A percentile compares a stretch with the other conserved stretches of the same genome.
Evolutionary conservation across 768 basidiomycete genomes (phyloP).

Genomic region (Mrakia frigida): DNA sequence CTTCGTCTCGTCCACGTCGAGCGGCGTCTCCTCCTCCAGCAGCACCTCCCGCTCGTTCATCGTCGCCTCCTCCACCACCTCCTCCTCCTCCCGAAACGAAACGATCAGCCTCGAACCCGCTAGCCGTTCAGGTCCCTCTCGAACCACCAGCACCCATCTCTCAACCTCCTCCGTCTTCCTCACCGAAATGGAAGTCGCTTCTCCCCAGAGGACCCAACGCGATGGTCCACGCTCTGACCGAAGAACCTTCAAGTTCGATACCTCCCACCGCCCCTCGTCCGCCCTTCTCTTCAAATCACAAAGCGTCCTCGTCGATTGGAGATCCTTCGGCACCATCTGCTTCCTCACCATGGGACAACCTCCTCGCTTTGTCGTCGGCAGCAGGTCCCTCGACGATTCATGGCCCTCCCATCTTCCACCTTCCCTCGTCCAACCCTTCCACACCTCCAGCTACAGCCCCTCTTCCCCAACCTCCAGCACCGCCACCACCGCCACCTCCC

Average conservation of each 20-base stretch:
- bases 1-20: constrained; percentile 10
- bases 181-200: background rate
- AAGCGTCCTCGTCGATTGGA: background rate
- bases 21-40: background rate
- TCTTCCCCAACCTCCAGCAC: too few relatives aligned
- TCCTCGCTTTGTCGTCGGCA: constrained; percentile 15
- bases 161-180: background rate
- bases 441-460: background rate
- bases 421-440: background rate
- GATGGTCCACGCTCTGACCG: background rate
- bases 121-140: background rate
- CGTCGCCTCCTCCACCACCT: background rate
- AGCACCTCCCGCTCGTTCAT: background rate
- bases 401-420: constrained; percentile 16
- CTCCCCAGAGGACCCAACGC: background rate
- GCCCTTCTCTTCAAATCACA: background rate
- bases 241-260: background rate
- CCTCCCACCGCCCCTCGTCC: background rate
- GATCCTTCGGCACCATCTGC: background rate
- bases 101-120: background rate
- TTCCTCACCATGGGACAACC: constrained; percentile 14
- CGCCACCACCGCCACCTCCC: background rate
- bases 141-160: background rate
- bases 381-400: background rate
- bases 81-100: constrained; percentile 1